Base-by-base conservation (phyloP, 495 filamentous ascomycete species). In the Penicillium alfredii region DNA sequence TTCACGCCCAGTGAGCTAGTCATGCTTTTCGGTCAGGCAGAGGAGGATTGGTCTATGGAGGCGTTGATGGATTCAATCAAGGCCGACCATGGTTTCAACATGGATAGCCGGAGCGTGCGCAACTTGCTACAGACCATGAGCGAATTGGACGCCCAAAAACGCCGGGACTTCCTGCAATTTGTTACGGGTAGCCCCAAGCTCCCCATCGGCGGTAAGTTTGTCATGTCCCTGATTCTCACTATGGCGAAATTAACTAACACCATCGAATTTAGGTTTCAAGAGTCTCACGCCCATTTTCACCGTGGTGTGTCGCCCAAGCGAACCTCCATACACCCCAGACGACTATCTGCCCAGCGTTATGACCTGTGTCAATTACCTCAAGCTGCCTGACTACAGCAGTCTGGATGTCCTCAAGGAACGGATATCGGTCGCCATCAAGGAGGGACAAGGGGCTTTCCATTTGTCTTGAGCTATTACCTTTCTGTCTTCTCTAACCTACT, bases 291-390 rank as follows among this genome's bases (percentile, higher is more conserved):
- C 93, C 5, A 93, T 97, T 73, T 95, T 99, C 56, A 99, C 93
- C 6, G 93, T 99, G 25, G 93, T 99, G 11, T 97, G 93, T 69
- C 95, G 94, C 60, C 90, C 92, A 5, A 94, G 86, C 66, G 93
- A 99, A 51, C 80, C 87, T 6, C 92, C 92, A 2, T 93, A 88
- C 60, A 84, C 82, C 6, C 93, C 92, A 3, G 93, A 99, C 56
- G 93, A 97, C 62, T 97, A 96, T 48, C 73, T 99, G 21, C 88
- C 93, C 15, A 96, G 89, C 52, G 93, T 97, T 55, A 99, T 99
- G 93, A 99, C 93, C 28, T 97, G 93, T 60, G 92, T 94, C 57
- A 99, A 99, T 58, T 99, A 99, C 58, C 82, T 99, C 46, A 99
- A 99, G 61, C 72, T 99, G 51, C 93, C 93, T 13, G 88, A 99